Base-by-base conservation (phyloP, 257 asterid species). In the Nicotiana noctiflora region DNA sequence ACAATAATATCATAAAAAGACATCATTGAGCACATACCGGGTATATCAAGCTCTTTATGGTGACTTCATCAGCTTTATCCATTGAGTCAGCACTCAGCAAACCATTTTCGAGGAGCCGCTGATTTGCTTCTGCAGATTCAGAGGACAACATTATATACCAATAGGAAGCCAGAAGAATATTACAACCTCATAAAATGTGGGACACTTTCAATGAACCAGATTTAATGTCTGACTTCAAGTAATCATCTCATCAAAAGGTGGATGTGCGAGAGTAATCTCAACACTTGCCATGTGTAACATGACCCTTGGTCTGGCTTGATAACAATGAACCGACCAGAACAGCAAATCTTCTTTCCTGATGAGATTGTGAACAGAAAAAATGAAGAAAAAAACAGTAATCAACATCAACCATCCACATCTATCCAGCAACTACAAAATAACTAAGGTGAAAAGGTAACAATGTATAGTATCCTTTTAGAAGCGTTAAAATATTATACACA, bases 301-400 rank as follows among this genome's bases (percentile, higher is more conserved):
- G 85, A 86, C 94, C 99, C 88, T 94, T 96, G 5, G 99, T 94
- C 87, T 96, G 99, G 91, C 99, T 96, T 40, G 99, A 96, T 83
- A 96, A 65, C 78, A 96, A 96, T 11, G 99, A 90, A 68, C 97
- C 93, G 81, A 85, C 89, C 82, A 96, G 81, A 79, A 90, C 97
- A 2, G 98, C 97, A 76, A 96, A 96, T 85, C 99, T 87, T 87
- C 96, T 88, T 90, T 94, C 99, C 99, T 96, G 92, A 82, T 40
- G 64, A 81, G 64, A 51, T 59, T 21, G 66, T 5, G 9, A 46
- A 56, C 23, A 65, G 3, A 32, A 29, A 60, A 65, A 4, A 25
- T 32, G 61, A 72, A 72, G 11, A 44, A 44, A 23, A 49, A 52
- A 77, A 12, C 9, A 14, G 9, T 1, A 14, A 23, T 46, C 68